These are phyloP conservation scores for Trametes hirsuta DNA, from an alignment of 1,284 basidiomycete species.

Conservation along the genomic window DNA sequence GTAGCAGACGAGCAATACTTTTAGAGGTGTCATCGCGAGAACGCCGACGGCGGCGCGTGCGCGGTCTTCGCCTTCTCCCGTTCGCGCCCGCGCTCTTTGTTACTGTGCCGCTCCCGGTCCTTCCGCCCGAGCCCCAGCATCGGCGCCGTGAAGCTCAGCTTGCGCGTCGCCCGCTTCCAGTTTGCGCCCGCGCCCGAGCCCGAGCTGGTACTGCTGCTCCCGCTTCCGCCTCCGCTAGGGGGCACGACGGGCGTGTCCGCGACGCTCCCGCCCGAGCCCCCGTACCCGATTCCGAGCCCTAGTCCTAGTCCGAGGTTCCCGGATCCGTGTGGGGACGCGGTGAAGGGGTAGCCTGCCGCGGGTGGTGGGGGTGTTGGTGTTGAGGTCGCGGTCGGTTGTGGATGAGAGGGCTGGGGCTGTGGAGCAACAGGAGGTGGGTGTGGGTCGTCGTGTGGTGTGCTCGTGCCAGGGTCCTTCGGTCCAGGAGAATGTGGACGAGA, in stretches of 20 bases:
- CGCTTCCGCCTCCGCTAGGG: neutral
- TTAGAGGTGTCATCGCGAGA: conserved; percentile 3
- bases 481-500: no score
- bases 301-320: neutral
- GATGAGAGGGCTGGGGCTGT: neutral
- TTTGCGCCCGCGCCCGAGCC: conserved; percentile 6
- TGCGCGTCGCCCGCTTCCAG: conserved; percentile 55
- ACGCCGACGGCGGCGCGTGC: conserved; percentile 13
- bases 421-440: neutral
- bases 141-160: conserved; percentile 68
- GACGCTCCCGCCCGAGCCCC: conserved; percentile 15
- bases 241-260: conserved; percentile 24
- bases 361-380: neutral
- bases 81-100: conserved; percentile 12
- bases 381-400: neutral
- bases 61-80: neutral
- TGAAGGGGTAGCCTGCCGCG: neutral
- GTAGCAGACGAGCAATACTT: neutral
- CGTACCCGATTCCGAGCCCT: conserved; percentile 6
- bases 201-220: conserved; percentile 2
- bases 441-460: no score
- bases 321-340: neutral
- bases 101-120: conserved; percentile 21
- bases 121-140: conserved; percentile 62
- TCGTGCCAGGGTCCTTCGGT: no score